Conservation (phyloP, 345 rosid species). For the Eucalyptus albens region DNA sequence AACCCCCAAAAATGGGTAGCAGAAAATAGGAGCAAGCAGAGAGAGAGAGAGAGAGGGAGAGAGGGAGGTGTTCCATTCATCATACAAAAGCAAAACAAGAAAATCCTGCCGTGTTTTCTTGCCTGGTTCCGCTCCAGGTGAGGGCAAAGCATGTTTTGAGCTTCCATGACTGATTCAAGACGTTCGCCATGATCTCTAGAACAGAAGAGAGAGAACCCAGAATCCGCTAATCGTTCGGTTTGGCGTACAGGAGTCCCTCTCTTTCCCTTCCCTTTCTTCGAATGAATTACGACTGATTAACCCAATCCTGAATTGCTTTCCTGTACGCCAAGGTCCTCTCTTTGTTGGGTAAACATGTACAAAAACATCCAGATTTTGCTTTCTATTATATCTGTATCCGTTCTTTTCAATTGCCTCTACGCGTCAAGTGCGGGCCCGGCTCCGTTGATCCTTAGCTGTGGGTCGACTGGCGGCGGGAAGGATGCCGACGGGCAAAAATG, state of each 20-base stretch:
- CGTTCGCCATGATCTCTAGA: neutral
- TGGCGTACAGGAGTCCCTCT: neutral
- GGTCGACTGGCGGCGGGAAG: constrained; percentile 23
- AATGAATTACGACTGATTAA: neutral
- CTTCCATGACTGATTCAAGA: constrained; percentile 2
- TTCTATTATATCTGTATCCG: neutral
- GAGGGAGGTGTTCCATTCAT: neutral
- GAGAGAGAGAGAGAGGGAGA: neutral
- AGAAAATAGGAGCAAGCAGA: neutral
- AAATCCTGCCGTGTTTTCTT: constrained; percentile 13
- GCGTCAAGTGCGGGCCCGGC: neutral
- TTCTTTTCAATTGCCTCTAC: neutral
- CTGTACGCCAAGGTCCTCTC: neutral
- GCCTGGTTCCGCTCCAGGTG: constrained; percentile 22
- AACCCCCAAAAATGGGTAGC: constrained; percentile 10
- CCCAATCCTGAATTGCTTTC: neutral
- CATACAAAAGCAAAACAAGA: neutral
- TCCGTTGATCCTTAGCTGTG: constrained; percentile 29
- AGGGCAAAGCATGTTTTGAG: neutral
- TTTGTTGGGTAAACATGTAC: neutral
- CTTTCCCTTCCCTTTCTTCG: neutral
- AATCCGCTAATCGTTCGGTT: neutral
- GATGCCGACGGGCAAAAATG: constrained; percentile 58
- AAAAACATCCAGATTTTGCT: neutral
- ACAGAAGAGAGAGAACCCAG: neutral